Evolutionary conservation across 805 yeast species (phyloP).

Genomic region (Cyberlindnera nakhonratchasimensis): DNA sequence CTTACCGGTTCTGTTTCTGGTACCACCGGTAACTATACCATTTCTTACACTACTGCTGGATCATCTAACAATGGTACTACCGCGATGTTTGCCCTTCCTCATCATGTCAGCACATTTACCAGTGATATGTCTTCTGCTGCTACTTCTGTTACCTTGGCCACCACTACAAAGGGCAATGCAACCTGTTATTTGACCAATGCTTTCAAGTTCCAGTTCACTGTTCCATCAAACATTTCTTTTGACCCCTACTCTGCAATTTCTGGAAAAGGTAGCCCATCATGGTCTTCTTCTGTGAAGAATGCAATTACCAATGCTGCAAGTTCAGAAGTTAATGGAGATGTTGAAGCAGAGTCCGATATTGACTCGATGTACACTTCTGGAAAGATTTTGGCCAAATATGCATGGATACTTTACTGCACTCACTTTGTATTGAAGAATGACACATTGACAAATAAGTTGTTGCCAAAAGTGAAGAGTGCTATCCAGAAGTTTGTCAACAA

Average conservation of each 20-base stretch:
- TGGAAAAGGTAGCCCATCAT: constrained; percentile 25
- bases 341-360: constrained; percentile 46
- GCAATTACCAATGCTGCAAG: constrained; percentile 35
- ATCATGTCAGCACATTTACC: constrained; percentile 48
- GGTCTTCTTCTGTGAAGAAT: constrained; percentile 29
- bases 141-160: constrained; percentile 40
- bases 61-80: constrained; percentile 40
- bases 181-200: constrained; percentile 41
- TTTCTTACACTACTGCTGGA: constrained; percentile 44
- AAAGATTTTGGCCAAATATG: constrained; percentile 84
- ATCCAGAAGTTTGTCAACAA: constrained; percentile 66
- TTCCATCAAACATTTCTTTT: constrained; percentile 45
- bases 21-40: constrained; percentile 38
- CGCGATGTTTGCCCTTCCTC: constrained; percentile 65
- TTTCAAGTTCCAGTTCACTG: constrained; percentile 39
- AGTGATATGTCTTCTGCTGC: constrained; percentile 27
- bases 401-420: constrained; percentile 74
- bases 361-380: constrained; percentile 93
- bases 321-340: constrained; percentile 35
- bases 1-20: constrained; percentile 41
- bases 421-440: constrained; percentile 61
- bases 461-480: constrained; percentile 62
- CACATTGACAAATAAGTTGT: constrained; percentile 44
- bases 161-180: constrained; percentile 50
- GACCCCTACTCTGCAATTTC: constrained; percentile 38